phyloP scores from a whole-genome alignment of 2,329 filamentous ascomycete genomes.

The Cladosporium sp. region DNA sequence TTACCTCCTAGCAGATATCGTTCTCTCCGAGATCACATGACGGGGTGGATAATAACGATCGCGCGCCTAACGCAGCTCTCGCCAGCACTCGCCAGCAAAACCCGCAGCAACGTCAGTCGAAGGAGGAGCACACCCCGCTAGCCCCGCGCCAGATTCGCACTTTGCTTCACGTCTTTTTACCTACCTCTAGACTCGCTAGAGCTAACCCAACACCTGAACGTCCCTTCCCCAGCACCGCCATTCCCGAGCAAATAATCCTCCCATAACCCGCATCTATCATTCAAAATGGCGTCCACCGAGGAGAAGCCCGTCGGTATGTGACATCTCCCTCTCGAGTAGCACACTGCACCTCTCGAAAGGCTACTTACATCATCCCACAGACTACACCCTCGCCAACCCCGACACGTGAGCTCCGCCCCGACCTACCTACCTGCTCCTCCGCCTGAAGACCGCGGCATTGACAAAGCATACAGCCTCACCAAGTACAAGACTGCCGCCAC shows the following conservation, averaged over 20 bases:
- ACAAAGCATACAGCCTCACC: conserved; percentile 88
- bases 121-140: too few relatives aligned
- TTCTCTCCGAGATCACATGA: too few relatives aligned
- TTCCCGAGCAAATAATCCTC: conserved; percentile 4
- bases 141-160: too few relatives aligned
- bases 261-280: neutral
- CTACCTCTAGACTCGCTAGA: too few relatives aligned
- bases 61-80: too few relatives aligned
- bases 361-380: conserved; percentile 19
- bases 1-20: too few relatives aligned
- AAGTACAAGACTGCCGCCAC: conserved; percentile 97
- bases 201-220: too few relatives aligned
- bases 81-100: too few relatives aligned
- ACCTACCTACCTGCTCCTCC: neutral
- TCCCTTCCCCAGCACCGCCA: too few relatives aligned
- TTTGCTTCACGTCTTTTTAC: too few relatives aligned
- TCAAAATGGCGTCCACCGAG: conserved; percentile 11
- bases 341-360: neutral
- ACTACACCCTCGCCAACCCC: conserved; percentile 35
- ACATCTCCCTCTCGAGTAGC: neutral
- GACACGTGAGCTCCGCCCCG: conserved; percentile 29
- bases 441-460: conserved; percentile 67
- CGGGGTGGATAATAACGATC: too few relatives aligned
- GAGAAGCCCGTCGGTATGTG: conserved; percentile 12
- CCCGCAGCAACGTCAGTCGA: too few relatives aligned